Evolutionary conservation across 2,329 filamentous ascomycete species (phyloP), one percentile per base, ranked within the genome.

Genomic region (Pyricularia sp.): DNA sequence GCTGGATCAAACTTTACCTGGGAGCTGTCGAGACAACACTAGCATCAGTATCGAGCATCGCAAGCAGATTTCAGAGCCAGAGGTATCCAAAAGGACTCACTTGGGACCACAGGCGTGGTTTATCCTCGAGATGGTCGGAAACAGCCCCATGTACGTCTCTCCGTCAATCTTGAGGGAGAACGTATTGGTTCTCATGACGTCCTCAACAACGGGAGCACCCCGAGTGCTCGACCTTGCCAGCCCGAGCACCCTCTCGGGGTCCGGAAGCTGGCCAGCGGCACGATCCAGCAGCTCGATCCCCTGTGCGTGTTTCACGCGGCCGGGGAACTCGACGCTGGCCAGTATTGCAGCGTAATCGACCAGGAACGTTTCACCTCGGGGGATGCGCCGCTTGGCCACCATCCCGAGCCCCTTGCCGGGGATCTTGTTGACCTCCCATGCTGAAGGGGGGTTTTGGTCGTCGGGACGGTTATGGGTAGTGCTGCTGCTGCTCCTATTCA

Each of bases 111-210:
- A 77, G 65, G 71, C 74, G 59, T 77, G 75, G 66, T 77, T 77
- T 28, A 77, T 68, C 50, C 73, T 73, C 73, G 73, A 71, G 23
- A 74, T 20, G 11, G 72, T 69, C 4, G 69, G 69, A 70, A 74
- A 74, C 68, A 74, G 63, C 17, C 61, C 73, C 72, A 74, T 73
- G 33, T 69, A 73, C 50, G 66, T 36, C 68, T 69, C 68, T 9
- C 70, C 68, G 2, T 70, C 74, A 11, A 78, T 58, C n/a, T 69
- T 68, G 31, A 74, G 73, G 25, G 72, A 74, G 69, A 79, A 79
- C 2, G 75, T 73, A 69, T 80, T 80, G 1, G 77, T 79, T 64
- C 77, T 72, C 69, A 81, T 69, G 9, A 79, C 69, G 61, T 79
- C 77, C 72, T 81, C 78, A 50, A 78, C 72, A 1, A 64, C 25